Base-by-base conservation (phyloP, 768 basidiomycete species). In the Boletus insuetus region DNA sequence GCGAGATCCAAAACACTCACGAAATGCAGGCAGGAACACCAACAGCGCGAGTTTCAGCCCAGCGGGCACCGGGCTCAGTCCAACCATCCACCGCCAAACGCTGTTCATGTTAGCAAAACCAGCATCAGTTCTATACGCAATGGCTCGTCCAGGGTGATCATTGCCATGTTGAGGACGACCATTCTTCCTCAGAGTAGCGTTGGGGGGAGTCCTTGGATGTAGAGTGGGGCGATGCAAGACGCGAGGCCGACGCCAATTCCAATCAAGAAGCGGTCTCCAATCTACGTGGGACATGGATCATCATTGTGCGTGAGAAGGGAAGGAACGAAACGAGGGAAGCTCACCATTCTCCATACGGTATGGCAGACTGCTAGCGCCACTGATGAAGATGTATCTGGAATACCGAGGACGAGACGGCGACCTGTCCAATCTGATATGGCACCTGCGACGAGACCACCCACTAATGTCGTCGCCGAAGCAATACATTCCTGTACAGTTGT, bases 1-100 rank as follows among this genome's bases (percentile, higher is more conserved):
- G 6, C 26, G 29, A 10, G 16, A 31, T 19, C 31, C 16, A 9
- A 43, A 39, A 50, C 9, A 77, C 86, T 66, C 56, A 89, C 87
- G 91, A 45, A 86, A 87, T 70, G 92, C 91, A 3, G 91, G 91
- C 4, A 91, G 74, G 65, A 86, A 83, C 52, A 82, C 74, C 48
- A 91, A 64, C 51, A 84, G 71, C 3, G 78, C 42, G 38, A 85
- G 74, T 63, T 91, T 89, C 6, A 90, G 53, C 3, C 70, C 83
- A 2, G 87, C 84, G 1, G 88, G 88, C 2, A 87, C 74, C 2
- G 82, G 81, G 14, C 90, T 87, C 3, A 92, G 73, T 6, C 88
- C 91, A 14, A 89, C 87, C 86, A 91, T 88, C 83, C 83, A 92
- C 49, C 90, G 74, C 91, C 91, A 94, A 3, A 91, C 91, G 4